A percentile compares a stretch with the other conserved stretches of the same genome.
Conservation (phyloP, 73 alveolate genomes). For the Effrenium voratum region DNA sequence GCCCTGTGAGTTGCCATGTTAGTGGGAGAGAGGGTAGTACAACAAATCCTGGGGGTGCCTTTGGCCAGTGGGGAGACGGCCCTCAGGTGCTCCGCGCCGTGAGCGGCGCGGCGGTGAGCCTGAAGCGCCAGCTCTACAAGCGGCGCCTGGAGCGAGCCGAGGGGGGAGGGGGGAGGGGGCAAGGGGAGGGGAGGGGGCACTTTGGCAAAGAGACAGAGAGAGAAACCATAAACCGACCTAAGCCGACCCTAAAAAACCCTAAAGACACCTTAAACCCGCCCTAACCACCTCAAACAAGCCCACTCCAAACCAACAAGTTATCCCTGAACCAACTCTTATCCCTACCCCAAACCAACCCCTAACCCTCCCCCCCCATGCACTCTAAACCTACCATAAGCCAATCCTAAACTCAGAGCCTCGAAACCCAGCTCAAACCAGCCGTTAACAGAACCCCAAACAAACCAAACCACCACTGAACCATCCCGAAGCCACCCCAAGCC, state of each 20-base stretch:
- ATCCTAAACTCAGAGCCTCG: not conserved
- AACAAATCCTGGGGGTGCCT: too few species aligned
- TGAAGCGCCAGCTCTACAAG: constrained; percentile 33
- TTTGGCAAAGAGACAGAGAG: not conserved
- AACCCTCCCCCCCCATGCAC: not conserved
- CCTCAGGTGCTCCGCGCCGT: constrained; percentile 37
- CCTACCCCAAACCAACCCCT: not conserved
- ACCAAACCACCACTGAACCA: too few species aligned
- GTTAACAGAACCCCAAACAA: too few species aligned
- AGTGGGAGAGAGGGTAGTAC: too few species aligned
- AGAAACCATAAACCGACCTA: not conserved
- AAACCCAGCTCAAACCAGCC: too few species aligned
- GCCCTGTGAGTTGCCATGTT: not conserved
- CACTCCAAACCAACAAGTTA: not conserved
- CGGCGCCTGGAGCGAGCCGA: constrained; percentile 38
- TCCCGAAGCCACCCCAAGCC: too few species aligned
- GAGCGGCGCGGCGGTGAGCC: constrained; percentile 48
- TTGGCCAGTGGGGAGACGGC: too few species aligned
- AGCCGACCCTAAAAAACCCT: not conserved
- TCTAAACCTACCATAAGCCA: not conserved
- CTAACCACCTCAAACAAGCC: not conserved
- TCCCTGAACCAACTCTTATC: not conserved
- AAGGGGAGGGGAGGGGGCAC: not conserved
- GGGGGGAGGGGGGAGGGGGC: not conserved
- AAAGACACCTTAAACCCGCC: not conserved